Base-by-base conservation (phyloP, 2,329 filamentous ascomycete genomes). In the Arthrobotrys sinensis region DNA sequence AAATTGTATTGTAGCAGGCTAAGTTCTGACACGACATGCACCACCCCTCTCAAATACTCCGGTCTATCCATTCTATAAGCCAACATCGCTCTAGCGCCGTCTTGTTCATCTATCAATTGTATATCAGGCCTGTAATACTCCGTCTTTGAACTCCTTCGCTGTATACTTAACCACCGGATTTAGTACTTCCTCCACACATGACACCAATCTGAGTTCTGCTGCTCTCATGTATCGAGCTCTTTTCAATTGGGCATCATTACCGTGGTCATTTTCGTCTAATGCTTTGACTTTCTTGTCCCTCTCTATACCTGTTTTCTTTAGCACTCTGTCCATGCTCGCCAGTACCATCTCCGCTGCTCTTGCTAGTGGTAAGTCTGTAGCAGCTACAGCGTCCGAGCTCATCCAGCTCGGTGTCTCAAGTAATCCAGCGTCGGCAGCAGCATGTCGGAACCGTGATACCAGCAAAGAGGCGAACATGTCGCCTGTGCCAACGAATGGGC, bases 401-500 rank as follows among this genome's bases (percentile, higher is more conserved):
- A 92, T 86, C 96, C 96, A 99, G 79, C 90, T 90, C 4, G 86
- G 84, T 1, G 85, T 88, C 6, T 86, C 83, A 14, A 86, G 84
- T 3, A 97, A 85, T 1, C 83, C 81, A 1, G 83, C 81, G 4
- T 82, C 67, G 6, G 66, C 67, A 50, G 24, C 81, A 80, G 53
- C 80, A 83, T 98, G 93, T 73, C 95, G 91, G 82, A 99, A 90
- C 34, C 95, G 90, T 46, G 93, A 93, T 0, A 97, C 90, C 83
- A 93, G 94, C 53, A 99, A 88, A 6, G 95, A 95, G 34, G 94
- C 95, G 83, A 99, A 98, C 95, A 99, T 97, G 86, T 99, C 96
- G 55, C 96, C 96, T 0, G 96, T 98, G 46, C 96, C 96, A 82
- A 92, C 94, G 85, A 98, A 99, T 87, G 96, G 97, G 85, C 94